Evolutionary conservation across 2,329 filamentous ascomycete species (phyloP), one percentile per base, ranked within the genome.

Genomic region (Zymoseptoria tritici): DNA sequence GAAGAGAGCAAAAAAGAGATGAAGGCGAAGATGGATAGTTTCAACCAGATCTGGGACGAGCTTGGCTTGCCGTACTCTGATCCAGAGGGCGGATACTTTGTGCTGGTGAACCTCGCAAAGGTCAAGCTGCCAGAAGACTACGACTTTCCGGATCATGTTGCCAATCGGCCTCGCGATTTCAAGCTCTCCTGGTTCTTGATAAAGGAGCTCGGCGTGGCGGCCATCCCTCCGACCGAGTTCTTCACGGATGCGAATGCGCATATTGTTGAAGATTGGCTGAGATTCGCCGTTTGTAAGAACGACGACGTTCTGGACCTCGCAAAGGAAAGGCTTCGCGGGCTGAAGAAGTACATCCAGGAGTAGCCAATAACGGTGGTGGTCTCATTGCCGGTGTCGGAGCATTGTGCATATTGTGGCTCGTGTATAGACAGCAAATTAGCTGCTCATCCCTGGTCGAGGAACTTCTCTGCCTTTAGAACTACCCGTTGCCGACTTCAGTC

Each of bases 111-210:
- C 78, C 87, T 97, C 81, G 81, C 84, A 59, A 92, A 93, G 72
- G 90, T 99, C 59, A 85, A 89, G 72, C 73, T 99, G 4, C 94
- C 94, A 0, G 82, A 81, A 4, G 86, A 86, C 72, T 99, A 97
- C 74, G 83, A 87, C 0, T 97, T 97, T 80, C 94, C 94, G 26
- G 81, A 87, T 1, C 91, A 97, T 72, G 93, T 99, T 42, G 90
- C 89, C 13, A 86, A 81, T 70, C 84, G 94, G 1, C 91, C 94
- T 22, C 82, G 94, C 29, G 94, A 99, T 74, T 99, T 97, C 78
- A 90, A 96, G 80, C 83, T 99, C 53, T 85, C 86, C 42, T 99
- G 93, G 93, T 97, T 97, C 78, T 77, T 97, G 68, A 99, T 99
- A 76, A 92, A 92, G 74, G 93, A 99, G 78, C 80, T 99, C 20